Conservation (phyloP, 306 rosid species). For the Nissolia schottii region DNA sequence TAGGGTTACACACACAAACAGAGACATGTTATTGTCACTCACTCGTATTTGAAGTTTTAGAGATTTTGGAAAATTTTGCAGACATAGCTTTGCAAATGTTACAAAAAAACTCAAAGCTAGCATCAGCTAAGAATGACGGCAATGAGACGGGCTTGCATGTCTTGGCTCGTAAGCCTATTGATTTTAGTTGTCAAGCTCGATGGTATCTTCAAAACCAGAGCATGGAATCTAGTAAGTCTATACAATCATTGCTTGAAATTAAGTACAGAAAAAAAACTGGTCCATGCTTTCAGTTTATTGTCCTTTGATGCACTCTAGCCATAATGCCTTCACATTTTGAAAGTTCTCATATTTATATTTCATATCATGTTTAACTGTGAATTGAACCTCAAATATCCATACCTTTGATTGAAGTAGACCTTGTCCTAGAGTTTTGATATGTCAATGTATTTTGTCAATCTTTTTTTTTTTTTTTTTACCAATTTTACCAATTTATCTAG, state of each 20-base stretch:
- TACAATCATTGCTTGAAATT: neutral
- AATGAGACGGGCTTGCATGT: slow-evolving; percentile 27
- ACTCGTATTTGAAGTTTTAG: neutral
- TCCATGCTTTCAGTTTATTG: neutral
- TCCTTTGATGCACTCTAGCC: neutral
- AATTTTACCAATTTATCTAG: neutral
- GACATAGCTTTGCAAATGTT: slow-evolving; percentile 29
- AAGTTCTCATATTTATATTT: neutral
- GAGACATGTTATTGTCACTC: neutral
- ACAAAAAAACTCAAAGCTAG: neutral
- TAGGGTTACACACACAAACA: too few species aligned
- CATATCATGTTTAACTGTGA: neutral
- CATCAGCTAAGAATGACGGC: neutral
- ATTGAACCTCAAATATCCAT: neutral
- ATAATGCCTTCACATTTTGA: neutral
- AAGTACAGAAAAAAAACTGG: too few species aligned
- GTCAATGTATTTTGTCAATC: neutral
- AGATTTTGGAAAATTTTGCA: slow-evolving; percentile 1
- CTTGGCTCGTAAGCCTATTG: slow-evolving; percentile 29
- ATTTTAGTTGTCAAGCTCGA: neutral
- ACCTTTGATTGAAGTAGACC: neutral
- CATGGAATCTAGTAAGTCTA: slow-evolving; percentile 2
- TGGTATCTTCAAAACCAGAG: neutral
- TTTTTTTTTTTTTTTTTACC: neutral
- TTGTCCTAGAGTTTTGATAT: neutral